Evolutionary conservation across 352 stramenopile genomes (phyloP).

Genomic region (Globisporangium viniferum): DNA sequence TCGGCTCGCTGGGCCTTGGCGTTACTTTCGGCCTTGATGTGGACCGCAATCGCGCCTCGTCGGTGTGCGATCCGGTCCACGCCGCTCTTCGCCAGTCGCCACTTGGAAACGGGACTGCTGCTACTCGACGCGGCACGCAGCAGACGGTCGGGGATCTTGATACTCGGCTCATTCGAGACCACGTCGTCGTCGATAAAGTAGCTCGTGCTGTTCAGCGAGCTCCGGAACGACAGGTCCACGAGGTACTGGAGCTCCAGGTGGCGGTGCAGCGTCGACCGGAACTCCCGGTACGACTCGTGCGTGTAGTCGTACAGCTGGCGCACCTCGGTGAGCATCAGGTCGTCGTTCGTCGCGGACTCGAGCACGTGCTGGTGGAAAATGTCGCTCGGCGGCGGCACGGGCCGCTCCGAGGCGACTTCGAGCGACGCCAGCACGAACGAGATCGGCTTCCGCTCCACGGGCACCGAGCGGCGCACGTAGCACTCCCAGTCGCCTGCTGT

Average conservation of each 20-base stretch:
- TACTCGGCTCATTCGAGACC: constrained; percentile 27
- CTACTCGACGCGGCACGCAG: constrained; percentile 12
- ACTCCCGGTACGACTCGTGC: constrained; percentile 56
- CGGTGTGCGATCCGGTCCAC: constrained; percentile 35
- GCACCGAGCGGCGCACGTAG: constrained; percentile 58
- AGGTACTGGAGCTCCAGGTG: constrained; percentile 65
- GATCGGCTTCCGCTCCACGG: constrained; percentile 57
- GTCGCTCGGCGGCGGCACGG: constrained; percentile 49
- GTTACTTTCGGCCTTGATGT: constrained; percentile 37
- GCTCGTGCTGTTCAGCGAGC: constrained; percentile 55
- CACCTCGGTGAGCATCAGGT: constrained; percentile 60
- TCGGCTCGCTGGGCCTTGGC: constrained; percentile 40
- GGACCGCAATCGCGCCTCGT: constrained; percentile 44
- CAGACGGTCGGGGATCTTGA: constrained; percentile 38
- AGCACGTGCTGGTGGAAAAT: constrained; percentile 62
- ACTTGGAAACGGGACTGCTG: constrained; percentile 33
- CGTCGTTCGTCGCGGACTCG: constrained; percentile 43
- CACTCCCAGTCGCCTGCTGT: constrained; percentile 40
- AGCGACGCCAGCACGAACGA: constrained; percentile 70
- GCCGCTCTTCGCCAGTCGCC: constrained; percentile 37
- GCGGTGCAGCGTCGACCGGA: constrained; percentile 50
- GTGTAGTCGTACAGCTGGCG: constrained; percentile 63
- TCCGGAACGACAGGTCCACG: constrained; percentile 65
- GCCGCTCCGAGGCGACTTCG: constrained; percentile 38
- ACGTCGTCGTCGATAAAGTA: constrained; percentile 54